phyloP scores from a whole-genome alignment of 1,284 basidiomycete species.

The Trametes hirsuta region DNA sequence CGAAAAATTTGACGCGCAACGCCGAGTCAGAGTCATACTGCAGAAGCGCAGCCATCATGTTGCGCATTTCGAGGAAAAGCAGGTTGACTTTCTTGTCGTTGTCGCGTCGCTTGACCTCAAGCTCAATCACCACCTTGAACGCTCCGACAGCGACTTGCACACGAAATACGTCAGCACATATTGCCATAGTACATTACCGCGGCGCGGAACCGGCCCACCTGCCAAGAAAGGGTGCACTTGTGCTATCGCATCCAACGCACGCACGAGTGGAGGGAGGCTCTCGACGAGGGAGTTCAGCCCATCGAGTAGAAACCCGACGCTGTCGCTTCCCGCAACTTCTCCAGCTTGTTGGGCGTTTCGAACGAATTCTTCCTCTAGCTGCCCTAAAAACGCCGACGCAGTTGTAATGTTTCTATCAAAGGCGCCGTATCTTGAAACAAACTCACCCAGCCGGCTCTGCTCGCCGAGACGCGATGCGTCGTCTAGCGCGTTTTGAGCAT shows the following conservation, averaged over 20 bases:
- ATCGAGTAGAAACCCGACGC: background rate
- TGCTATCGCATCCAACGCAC: slow-evolving; percentile 29
- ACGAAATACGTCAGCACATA: background rate
- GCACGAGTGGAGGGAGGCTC: slow-evolving; percentile 28
- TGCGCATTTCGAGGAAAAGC: slow-evolving; percentile 47
- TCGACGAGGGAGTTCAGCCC: slow-evolving; percentile 23
- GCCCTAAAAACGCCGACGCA: background rate
- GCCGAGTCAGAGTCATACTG: slow-evolving; percentile 36
- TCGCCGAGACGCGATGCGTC: too few relatives aligned
- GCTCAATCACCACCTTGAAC: slow-evolving; percentile 45
- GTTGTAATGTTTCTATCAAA: too few relatives aligned
- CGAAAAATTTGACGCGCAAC: background rate
- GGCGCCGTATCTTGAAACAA: too few relatives aligned
- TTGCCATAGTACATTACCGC: background rate
- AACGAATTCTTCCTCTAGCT: background rate
- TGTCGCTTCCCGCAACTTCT: background rate
- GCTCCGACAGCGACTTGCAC: slow-evolving; percentile 45
- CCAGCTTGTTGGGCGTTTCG: background rate
- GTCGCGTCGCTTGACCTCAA: slow-evolving; percentile 44
- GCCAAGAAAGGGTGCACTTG: slow-evolving; percentile 32
- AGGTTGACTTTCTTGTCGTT: slow-evolving; percentile 47
- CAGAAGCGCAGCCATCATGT: slow-evolving; percentile 46
- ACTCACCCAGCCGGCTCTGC: too few relatives aligned
- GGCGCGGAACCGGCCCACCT: slow-evolving; percentile 13
- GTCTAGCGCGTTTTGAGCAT: too few relatives aligned